phyloP scores from a whole-genome alignment of 140 eudicot species.

The Cichorium intybus region DNA sequence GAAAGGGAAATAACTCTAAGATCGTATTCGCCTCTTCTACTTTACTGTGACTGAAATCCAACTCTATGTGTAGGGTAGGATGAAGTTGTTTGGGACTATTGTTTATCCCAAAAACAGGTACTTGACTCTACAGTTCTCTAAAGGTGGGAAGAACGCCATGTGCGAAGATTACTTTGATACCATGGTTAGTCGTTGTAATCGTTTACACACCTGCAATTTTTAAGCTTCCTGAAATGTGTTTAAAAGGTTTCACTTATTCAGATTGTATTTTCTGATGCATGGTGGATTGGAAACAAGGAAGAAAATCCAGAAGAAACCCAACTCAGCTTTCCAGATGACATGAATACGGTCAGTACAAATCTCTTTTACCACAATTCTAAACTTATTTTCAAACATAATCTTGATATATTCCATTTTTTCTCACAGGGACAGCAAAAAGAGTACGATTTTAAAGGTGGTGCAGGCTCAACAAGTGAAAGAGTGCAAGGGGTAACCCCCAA shows the following conservation, averaged over 20 bases:
- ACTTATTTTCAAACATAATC: not conserved
- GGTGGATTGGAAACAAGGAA: constrained; percentile 91
- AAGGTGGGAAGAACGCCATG: constrained; percentile 77
- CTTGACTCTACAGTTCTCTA: constrained; percentile 80
- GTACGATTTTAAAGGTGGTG: constrained; percentile 86
- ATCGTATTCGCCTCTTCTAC: not conserved
- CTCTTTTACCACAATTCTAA: not conserved
- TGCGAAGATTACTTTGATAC: constrained; percentile 94
- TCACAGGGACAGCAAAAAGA: constrained; percentile 51
- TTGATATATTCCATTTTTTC: constrained; percentile 16
- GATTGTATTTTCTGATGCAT: constrained; percentile 93
- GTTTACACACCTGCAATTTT: not conserved
- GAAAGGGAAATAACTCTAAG: not conserved
- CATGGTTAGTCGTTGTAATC: constrained; percentile 52
- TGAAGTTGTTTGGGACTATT: constrained; percentile 95
- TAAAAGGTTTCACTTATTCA: constrained; percentile 27
- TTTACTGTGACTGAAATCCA: not conserved
- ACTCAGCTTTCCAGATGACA: constrained; percentile 73
- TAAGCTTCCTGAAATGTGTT: constrained; percentile 9
- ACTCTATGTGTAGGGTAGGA: constrained; percentile 55
- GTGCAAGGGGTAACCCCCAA: constrained; percentile 29
- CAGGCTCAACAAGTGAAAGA: constrained; percentile 55
- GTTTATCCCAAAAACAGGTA: constrained; percentile 79
- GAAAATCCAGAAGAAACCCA: constrained; percentile 83
- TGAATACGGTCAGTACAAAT: constrained; percentile 45